phyloP scores from a whole-genome alignment of 202 grass and related monocot genomes.

The Panicum hallii region DNA sequence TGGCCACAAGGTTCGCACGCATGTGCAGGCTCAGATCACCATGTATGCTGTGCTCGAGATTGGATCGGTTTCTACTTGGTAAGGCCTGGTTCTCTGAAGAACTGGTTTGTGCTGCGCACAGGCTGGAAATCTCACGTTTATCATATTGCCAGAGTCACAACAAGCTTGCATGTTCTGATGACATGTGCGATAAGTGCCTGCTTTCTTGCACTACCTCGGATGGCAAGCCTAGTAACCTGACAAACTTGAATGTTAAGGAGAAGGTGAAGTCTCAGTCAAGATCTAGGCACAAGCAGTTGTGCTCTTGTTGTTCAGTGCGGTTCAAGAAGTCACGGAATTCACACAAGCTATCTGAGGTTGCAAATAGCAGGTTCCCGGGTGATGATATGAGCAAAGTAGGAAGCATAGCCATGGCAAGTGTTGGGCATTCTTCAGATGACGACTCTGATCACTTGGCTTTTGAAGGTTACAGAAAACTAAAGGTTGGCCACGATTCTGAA shows the following conservation, averaged over 20 bases:
- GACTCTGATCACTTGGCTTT: constrained; percentile 30
- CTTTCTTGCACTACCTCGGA: constrained; percentile 51
- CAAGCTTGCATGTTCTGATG: constrained; percentile 59
- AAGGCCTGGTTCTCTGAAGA: constrained; percentile 73
- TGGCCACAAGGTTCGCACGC: constrained; percentile 64
- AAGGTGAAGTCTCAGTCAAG: constrained; percentile 21
- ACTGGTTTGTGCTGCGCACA: constrained; percentile 73
- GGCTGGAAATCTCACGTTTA: constrained; percentile 70
- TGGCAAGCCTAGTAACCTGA: constrained; percentile 32
- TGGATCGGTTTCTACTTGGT: constrained; percentile 57
- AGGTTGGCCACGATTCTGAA: constrained; percentile 59
- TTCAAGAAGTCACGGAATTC: constrained; percentile 44
- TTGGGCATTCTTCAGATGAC: constrained; percentile 54
- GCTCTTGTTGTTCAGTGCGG: constrained; percentile 54
- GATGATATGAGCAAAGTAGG: constrained; percentile 41
- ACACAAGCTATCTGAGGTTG: constrained; percentile 33
- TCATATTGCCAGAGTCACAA: constrained; percentile 70
- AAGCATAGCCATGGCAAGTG: constrained; percentile 42
- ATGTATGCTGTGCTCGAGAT: constrained; percentile 73
- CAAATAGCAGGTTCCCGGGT: constrained; percentile 31
- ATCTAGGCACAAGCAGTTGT: constrained; percentile 38
- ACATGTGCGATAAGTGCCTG: constrained; percentile 70
- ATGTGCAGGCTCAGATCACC: constrained; percentile 69
- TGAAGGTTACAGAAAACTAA: constrained; percentile 66
- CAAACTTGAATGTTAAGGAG: constrained; percentile 33